phyloP scores from a whole-genome alignment of 108 stramenopile genomes.

The Skeletonema potamos region DNA sequence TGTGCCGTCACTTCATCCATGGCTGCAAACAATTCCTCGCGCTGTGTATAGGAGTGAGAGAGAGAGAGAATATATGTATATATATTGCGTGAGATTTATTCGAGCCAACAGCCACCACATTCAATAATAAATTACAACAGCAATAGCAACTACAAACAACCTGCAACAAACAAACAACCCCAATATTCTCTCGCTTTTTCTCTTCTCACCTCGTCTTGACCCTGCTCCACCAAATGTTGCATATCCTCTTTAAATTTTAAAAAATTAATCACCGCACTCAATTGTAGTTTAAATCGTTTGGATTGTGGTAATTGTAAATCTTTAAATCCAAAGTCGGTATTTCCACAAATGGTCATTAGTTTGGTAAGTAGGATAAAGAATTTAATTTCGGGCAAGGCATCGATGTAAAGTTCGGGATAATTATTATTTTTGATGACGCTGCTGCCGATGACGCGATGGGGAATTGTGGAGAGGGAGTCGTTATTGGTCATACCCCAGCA shows the following conservation, averaged over 20 bases:
- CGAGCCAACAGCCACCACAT: no score
- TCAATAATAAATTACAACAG: no score
- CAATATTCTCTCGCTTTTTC: no score
- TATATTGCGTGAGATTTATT: no score
- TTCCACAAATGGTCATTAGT: slow-evolving; percentile 85
- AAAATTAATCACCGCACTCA: slow-evolving; percentile 95
- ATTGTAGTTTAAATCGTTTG: slow-evolving; percentile 82
- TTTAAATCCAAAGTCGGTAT: slow-evolving; percentile 86
- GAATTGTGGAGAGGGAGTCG: slow-evolving; percentile 29
- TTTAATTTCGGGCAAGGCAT: slow-evolving; percentile 79
- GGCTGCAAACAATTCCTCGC: slow-evolving; percentile 56
- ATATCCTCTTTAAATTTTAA: slow-evolving; percentile 93
- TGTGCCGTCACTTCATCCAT: slow-evolving; percentile 73
- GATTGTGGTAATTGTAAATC: slow-evolving; percentile 75
- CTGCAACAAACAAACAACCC: not conserved
- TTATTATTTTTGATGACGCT: slow-evolving; percentile 2
- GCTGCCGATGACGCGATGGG: slow-evolving; percentile 4
- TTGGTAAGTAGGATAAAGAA: slow-evolving; percentile 76
- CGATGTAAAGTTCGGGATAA: slow-evolving; percentile 86
- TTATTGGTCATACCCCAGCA: slow-evolving; percentile 65
- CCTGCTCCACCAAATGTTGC: slow-evolving; percentile 65
- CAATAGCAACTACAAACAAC: slow-evolving; percentile 51
- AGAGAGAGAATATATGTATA: not conserved
- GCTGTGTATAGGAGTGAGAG: slow-evolving; percentile 12
- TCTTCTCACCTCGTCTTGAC: slow-evolving; percentile 38